Evolutionary conservation across 2,329 filamentous ascomycete genomes (phyloP).

Genomic region (Diaporthe caulivora): DNA sequence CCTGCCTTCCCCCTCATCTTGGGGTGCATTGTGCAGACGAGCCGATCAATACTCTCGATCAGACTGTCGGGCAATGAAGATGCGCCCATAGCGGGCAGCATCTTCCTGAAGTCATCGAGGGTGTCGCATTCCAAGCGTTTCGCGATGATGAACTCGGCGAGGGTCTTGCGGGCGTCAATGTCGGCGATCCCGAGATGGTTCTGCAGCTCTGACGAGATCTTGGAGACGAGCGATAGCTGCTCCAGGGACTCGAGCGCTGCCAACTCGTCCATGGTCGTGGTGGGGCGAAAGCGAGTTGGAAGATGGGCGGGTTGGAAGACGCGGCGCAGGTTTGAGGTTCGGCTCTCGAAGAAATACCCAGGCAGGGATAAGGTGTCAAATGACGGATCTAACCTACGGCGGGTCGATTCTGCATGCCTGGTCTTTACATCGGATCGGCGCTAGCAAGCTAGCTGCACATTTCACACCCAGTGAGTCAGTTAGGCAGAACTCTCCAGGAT

Average conservation of each 20-base stretch:
- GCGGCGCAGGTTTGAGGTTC: not conserved
- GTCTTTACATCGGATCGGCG: too few relatives aligned
- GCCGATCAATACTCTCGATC: slow-evolving; percentile 89
- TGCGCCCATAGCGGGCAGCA: slow-evolving; percentile 81
- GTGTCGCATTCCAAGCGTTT: slow-evolving; percentile 82
- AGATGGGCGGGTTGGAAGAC: not conserved
- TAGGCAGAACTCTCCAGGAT: too few relatives aligned
- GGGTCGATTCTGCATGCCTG: too few relatives aligned
- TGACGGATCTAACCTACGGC: too few relatives aligned
- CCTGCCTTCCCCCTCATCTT: slow-evolving; percentile 75
- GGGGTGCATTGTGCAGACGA: slow-evolving; percentile 91
- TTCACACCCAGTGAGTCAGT: too few relatives aligned
- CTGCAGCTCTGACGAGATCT: slow-evolving; percentile 92
- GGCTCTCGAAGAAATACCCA: not conserved
- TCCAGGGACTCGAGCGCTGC: slow-evolving; percentile 90
- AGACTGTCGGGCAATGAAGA: slow-evolving; percentile 87
- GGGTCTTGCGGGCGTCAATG: slow-evolving; percentile 72
- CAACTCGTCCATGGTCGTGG: slow-evolving; percentile 82
- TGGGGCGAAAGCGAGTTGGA: not conserved
- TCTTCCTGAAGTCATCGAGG: slow-evolving; percentile 79
- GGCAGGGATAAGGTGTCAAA: slow-evolving; percentile 7
- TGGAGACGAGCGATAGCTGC: slow-evolving; percentile 92
- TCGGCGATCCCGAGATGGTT: slow-evolving; percentile 94
- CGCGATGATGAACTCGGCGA: slow-evolving; percentile 96
- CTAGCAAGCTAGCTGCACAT: not conserved